Conservation (phyloP, 1,284 basidiomycete genomes). For the Marasmius sp. region DNA sequence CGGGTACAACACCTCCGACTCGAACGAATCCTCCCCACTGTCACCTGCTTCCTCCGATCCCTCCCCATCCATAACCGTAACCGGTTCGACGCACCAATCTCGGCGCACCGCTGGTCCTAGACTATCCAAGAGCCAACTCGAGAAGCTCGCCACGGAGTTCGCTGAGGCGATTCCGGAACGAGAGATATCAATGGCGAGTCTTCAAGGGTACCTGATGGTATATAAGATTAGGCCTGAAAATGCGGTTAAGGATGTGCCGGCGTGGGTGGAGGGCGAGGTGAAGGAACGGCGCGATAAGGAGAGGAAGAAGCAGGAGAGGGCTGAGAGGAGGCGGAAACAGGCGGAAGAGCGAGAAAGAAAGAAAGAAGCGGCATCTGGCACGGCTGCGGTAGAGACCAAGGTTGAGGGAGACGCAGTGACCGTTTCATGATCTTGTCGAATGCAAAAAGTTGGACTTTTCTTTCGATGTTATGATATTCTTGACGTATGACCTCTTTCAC, state of each 20-base stretch:
- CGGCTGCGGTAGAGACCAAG: neutral
- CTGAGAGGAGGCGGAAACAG: neutral
- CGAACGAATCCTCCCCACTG: too few relatives aligned
- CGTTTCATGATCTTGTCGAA: too few relatives aligned
- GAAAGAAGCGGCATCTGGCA: neutral
- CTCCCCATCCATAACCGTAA: neutral
- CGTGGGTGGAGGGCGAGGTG: conserved; percentile 49
- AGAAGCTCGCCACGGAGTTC: conserved; percentile 56
- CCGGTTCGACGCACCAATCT: neutral
- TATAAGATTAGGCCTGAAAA: conserved; percentile 62
- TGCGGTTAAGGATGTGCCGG: conserved; percentile 46
- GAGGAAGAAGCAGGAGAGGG: neutral
- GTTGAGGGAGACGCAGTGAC: too few relatives aligned
- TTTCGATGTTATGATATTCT: too few relatives aligned
- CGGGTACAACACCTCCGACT: too few relatives aligned
- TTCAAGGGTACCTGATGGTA: conserved; percentile 76
- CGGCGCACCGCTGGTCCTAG: conserved; percentile 22
- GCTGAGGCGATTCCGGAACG: conserved; percentile 58
- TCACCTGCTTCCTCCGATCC: neutral
- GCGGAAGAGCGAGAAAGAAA: neutral
- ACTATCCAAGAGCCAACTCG: conserved; percentile 24
- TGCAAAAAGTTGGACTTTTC: too few relatives aligned
- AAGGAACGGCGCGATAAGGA: neutral
- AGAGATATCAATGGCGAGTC: conserved; percentile 66
- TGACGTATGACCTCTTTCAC: too few relatives aligned